Conservation (phyloP, 176 grass and related monocot species). For the Oryza officinalis region DNA sequence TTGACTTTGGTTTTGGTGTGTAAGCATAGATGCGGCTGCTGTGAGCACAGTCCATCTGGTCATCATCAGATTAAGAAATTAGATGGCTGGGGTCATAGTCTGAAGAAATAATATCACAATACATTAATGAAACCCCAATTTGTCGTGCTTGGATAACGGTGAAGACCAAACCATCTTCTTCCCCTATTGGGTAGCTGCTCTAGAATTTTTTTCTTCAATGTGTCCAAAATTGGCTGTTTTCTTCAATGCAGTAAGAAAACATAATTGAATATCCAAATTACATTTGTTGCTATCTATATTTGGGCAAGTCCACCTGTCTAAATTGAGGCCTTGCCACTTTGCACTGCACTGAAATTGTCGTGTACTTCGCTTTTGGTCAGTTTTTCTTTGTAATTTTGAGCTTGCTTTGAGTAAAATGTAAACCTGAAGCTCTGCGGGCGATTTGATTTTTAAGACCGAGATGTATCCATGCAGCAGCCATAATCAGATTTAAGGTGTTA, state of each 20-base stretch:
- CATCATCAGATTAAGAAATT: slow-evolving; percentile 4
- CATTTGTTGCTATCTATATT: slow-evolving; percentile 1
- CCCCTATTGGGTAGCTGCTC: not conserved
- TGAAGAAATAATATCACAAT: not conserved
- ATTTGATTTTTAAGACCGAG: not conserved
- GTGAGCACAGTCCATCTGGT: slow-evolving; percentile 1
- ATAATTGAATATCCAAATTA: not conserved
- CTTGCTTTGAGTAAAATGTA: not conserved
- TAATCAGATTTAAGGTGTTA: slow-evolving; percentile 6
- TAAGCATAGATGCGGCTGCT: slow-evolving; percentile 7
- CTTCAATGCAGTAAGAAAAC: slow-evolving; percentile 15
- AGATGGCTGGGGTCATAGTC: not conserved
- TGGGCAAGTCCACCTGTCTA: not conserved
- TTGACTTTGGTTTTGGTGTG: slow-evolving; percentile 27
- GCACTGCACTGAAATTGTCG: not conserved
- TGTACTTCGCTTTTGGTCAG: not conserved
- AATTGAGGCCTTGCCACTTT: not conserved
- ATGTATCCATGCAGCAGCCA: not conserved
- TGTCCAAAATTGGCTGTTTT: not conserved
- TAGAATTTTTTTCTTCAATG: not conserved
- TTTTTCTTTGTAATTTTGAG: not conserved
- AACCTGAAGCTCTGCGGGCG: not conserved
- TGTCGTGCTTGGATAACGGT: not conserved
- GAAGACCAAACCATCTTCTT: not conserved
- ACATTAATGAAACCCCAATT: not conserved